phyloP scores from a whole-genome alignment of 2,329 filamentous ascomycete species.

The Paecilomyces niveus region DNA sequence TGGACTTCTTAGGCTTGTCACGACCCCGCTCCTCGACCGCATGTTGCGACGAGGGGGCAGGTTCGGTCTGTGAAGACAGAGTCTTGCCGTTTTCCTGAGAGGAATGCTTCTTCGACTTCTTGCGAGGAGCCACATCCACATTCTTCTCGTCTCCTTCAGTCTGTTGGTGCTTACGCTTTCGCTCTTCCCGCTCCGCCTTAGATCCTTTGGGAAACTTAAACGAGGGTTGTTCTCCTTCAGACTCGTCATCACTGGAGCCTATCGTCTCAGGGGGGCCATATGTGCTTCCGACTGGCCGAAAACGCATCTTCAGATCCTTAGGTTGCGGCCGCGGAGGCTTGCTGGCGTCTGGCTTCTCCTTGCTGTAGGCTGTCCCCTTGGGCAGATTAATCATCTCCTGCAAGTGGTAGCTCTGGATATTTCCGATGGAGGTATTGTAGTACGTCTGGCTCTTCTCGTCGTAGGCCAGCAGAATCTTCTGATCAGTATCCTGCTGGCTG shows the following conservation, averaged over 20 bases:
- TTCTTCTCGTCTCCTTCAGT: conserved; percentile 21
- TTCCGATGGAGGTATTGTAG: conserved; percentile 14
- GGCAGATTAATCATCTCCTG: conserved; percentile 31
- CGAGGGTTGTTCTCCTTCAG: conserved; percentile 25
- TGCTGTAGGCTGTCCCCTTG: conserved; percentile 10
- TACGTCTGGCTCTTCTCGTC: conserved; percentile 29
- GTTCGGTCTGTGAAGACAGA: conserved; percentile 1
- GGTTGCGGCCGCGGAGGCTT: conserved; percentile 35
- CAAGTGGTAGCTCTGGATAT: conserved; percentile 27
- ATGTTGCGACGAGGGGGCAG: conserved; percentile 13
- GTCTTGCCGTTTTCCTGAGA: conserved; percentile 6
- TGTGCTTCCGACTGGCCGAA: conserved; percentile 35
- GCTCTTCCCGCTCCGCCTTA: conserved; percentile 21
- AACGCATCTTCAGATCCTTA: conserved; percentile 38
- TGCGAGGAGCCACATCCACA: conserved; percentile 20
- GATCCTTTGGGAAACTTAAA: conserved; percentile 23
- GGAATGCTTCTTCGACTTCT: conserved; percentile 35
- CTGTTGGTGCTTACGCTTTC: conserved; percentile 31
- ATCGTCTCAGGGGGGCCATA: conserved; percentile 24
- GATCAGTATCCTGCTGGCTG: conserved; percentile 17
- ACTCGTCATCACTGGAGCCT: conserved; percentile 30
- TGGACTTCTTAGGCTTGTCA: conserved; percentile 24
- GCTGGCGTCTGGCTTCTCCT: conserved; percentile 19
- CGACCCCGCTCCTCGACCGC: conserved; percentile 29
- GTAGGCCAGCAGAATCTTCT: conserved; percentile 30